Evolutionary conservation across 2,329 filamentous ascomycete species (phyloP).

Genomic region (Ophiostoma ulmi): DNA sequence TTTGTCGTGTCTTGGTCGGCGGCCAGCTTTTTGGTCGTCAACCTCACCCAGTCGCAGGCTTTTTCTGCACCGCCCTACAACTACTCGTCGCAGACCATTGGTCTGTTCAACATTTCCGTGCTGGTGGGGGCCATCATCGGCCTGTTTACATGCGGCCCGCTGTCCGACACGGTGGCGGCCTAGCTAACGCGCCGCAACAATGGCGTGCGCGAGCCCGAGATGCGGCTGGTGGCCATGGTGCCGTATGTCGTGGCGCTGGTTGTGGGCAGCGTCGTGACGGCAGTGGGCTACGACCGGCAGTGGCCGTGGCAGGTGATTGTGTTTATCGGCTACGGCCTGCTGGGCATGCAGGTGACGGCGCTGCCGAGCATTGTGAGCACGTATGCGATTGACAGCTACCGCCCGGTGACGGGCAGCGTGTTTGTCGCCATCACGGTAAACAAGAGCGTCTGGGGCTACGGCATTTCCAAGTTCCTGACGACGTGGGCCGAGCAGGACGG

Average conservation of each 20-base stretch:
- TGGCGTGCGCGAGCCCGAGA: conserved; percentile 46
- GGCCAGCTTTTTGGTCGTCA: conserved; percentile 47
- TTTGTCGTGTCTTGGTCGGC: conserved; percentile 54
- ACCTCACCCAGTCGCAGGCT: conserved; percentile 50
- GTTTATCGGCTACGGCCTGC: conserved; percentile 42
- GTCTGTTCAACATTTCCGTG: conserved; percentile 47
- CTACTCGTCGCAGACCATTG: conserved; percentile 39
- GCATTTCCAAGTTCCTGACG: conserved; percentile 32
- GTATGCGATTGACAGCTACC: conserved; percentile 61
- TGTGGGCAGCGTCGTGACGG: conserved; percentile 43
- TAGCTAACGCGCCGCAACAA: conserved; percentile 40
- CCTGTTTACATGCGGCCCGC: conserved; percentile 40
- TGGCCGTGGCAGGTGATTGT: conserved; percentile 48
- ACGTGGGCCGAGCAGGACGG: conserved; percentile 30
- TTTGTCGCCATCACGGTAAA: conserved; percentile 32
- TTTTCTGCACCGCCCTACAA: conserved; percentile 42
- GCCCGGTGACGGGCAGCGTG: conserved; percentile 52
- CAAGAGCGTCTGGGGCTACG: conserved; percentile 33
- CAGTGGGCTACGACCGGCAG: conserved; percentile 43
- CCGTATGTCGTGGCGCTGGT: conserved; percentile 44
- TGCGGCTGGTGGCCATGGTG: conserved; percentile 43
- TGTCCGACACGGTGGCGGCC: conserved; percentile 42
- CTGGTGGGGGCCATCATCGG: conserved; percentile 41
- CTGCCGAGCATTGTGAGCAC: conserved; percentile 54
- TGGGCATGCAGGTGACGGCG: conserved; percentile 39